Conservation (phyloP, 2,329 filamentous ascomycete genomes). For the Chaetomiaceae sp. region DNA sequence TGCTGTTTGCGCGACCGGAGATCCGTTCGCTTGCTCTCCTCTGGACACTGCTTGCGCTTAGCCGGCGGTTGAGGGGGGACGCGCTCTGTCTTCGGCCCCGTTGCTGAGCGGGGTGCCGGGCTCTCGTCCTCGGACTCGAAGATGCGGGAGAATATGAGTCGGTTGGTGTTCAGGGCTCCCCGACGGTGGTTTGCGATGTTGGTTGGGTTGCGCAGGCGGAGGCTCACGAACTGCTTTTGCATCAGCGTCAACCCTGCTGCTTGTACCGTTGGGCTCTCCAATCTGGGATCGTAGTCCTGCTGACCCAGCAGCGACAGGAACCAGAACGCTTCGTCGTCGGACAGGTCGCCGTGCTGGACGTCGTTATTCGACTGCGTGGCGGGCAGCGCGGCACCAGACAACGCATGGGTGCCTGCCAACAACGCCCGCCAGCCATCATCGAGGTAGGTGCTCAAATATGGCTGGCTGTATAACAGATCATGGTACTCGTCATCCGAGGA, state of each 20-base stretch:
- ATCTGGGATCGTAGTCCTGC: background rate
- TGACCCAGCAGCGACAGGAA: slow-evolving; percentile 11
- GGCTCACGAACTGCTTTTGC: background rate
- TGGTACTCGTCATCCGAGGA: background rate
- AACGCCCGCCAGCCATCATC: slow-evolving; percentile 1
- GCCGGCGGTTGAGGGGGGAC: background rate
- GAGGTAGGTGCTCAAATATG: background rate
- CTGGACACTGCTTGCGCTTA: background rate
- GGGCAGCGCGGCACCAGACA: background rate
- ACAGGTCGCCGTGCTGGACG: background rate
- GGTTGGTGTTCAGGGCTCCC: background rate
- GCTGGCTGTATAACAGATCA: too few species aligned
- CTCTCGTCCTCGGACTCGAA: too few species aligned
- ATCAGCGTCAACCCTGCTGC: slow-evolving; percentile 2
- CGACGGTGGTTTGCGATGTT: too few species aligned
- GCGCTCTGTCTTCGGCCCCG: background rate
- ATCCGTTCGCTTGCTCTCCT: background rate
- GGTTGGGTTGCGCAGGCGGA: background rate
- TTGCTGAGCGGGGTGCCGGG: background rate
- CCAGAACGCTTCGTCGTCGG: slow-evolving; percentile 7
- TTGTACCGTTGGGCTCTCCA: too few species aligned
- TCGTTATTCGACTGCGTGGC: background rate
- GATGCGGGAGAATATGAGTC: slow-evolving; percentile 6
- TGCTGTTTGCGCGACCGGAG: slow-evolving; percentile 4
- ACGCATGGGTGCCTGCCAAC: background rate